phyloP scores from a whole-genome alignment of 495 filamentous ascomycete genomes.

The Clohesyomyces aquaticus region DNA sequence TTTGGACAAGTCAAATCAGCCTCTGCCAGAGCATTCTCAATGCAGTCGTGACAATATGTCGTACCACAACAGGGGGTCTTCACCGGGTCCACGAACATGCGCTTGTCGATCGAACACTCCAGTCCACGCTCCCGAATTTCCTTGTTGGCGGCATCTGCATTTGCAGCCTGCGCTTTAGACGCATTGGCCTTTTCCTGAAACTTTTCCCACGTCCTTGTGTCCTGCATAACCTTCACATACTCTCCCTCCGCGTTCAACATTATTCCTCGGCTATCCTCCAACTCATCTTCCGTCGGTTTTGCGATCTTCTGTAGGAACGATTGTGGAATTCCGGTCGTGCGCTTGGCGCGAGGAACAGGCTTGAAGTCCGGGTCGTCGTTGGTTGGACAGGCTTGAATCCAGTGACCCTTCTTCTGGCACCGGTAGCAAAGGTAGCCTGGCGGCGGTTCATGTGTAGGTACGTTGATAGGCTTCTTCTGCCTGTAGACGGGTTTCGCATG shows the following conservation, averaged over 20 bases:
- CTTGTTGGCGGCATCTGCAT: slow-evolving; percentile 72
- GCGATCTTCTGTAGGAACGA: slow-evolving; percentile 93
- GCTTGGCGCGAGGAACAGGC: slow-evolving; percentile 84
- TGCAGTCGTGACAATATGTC: slow-evolving; percentile 99
- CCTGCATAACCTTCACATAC: slow-evolving; percentile 90
- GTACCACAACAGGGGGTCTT: slow-evolving; percentile 97
- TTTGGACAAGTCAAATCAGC: slow-evolving; percentile 94
- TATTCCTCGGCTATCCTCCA: slow-evolving; percentile 74
- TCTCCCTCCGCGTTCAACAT: slow-evolving; percentile 98
- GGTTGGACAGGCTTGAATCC: slow-evolving; percentile 96
- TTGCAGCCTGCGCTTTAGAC: slow-evolving; percentile 75
- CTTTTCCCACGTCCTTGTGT: slow-evolving; percentile 93
- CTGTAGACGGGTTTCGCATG: slow-evolving; percentile 69
- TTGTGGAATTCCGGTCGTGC: slow-evolving; percentile 92
- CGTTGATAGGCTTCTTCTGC: slow-evolving; percentile 65
- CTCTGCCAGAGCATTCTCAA: slow-evolving; percentile 95
- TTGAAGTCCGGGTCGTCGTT: slow-evolving; percentile 97
- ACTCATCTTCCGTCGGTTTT: slow-evolving; percentile 75
- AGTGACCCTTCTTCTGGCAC: slow-evolving; percentile 98
- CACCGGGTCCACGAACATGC: slow-evolving; percentile 94
- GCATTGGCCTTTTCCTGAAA: slow-evolving; percentile 91
- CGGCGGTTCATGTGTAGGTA: slow-evolving; percentile 88
- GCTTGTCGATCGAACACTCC: slow-evolving; percentile 93
- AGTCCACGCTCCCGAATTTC: slow-evolving; percentile 83
- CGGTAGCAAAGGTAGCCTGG: slow-evolving; percentile 95